Evolutionary conservation across 2,329 filamentous ascomycete genomes (phyloP), one percentile per base, ranked within the genome.

Genomic region (Phaeosphaeriaceae sp.): DNA sequence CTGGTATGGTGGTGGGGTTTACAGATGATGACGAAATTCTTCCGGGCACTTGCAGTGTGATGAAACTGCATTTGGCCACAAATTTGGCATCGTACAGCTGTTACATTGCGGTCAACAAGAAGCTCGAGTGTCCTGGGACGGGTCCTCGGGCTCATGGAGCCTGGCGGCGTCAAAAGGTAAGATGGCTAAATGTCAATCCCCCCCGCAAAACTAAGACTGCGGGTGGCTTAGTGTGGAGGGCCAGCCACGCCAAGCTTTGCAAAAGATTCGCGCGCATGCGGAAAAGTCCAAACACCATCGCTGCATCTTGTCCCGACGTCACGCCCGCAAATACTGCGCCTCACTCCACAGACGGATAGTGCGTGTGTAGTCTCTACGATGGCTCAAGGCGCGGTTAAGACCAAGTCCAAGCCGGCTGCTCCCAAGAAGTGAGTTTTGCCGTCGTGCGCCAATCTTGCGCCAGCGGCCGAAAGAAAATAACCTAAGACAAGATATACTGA

Each of bases 381-480:
- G 82, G 80, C 81, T 20, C 82, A 84, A 78, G 81, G 81, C 58
- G 68, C 74, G 36, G 67, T 84, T 54, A 84, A 84, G 63, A 45
- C 53, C 1, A 83, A 83, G 60, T 53, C 73, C 63, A 76, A 76
- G 60, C 74, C 79, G 64, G 57, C 75, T 48, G 70, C 70, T 53
- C 65, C 68, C 21, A 69, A 71, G 65, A 73, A 81, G 82, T 82
- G 71, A 50, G 71, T 67, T 19, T 50, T 47, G n/a, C 10, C 36
- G 19, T 24, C 47, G 13, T 20, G 9, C 6, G 9, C 0, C 24
- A 20, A 2, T 33, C 24, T 49, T 49, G 47, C 24, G 25, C 24
- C 6, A 2, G 17, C 15, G 17, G 9, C 7, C 7, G 17, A 25
- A n/a, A n/a, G n/a, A n/a, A n/a, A n/a, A n/a, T n/a, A n/a, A n/a